Evolutionary conservation across 139 green algal species (phyloP).

Genomic region (Pseudopediastrum boryanum): DNA sequence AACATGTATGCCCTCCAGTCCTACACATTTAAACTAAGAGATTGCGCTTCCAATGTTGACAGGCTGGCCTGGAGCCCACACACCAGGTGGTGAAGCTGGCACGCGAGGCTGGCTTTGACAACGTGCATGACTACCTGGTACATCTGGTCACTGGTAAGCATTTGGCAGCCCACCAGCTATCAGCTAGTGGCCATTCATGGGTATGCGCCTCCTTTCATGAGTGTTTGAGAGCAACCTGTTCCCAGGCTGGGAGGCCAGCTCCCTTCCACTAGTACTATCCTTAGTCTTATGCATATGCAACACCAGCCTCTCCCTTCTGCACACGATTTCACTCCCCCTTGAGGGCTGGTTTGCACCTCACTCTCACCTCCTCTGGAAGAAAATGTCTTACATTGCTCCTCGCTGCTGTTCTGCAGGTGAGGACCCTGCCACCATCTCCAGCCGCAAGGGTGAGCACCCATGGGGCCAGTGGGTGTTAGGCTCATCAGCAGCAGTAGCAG

Average conservation of each 20-base stretch:
- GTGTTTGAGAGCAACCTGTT: neutral
- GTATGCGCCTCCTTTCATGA: neutral
- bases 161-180: neutral
- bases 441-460: constrained; percentile 51
- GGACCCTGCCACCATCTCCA: constrained; percentile 41
- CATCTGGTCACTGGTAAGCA: constrained; percentile 57
- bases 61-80: constrained; percentile 68
- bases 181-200: neutral
- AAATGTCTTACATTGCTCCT: neutral
- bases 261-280: neutral
- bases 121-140: constrained; percentile 89
- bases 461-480: constrained; percentile 64
- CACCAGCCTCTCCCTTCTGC: neutral
- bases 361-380: neutral
- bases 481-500: neutral
- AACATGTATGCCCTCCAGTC: too few species aligned
- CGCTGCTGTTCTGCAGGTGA: constrained; percentile 20
- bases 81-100: constrained; percentile 66
- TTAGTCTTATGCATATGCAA: neutral
- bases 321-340: neutral
- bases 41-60: too few species aligned
- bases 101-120: constrained; percentile 65
- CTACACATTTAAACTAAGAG: too few species aligned
- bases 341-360: neutral
- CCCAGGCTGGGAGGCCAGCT: neutral